phyloP scores from a whole-genome alignment of 306 rosid genomes.

The Myrica gale region DNA sequence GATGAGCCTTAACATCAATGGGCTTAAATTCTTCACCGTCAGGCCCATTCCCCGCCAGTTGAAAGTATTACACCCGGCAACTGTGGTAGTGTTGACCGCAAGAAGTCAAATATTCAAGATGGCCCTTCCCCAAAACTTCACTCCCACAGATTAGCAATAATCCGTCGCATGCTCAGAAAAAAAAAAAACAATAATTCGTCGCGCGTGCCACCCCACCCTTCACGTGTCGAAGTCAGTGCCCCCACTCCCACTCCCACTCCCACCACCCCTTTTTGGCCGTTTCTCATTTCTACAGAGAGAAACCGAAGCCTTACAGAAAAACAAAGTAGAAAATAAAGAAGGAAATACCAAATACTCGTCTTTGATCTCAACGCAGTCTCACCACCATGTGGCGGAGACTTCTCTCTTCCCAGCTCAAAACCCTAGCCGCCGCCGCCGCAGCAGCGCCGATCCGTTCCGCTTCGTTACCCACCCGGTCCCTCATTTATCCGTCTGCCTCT shows the following conservation, averaged over 20 bases:
- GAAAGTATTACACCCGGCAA: too few relatives aligned
- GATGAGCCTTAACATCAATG: too few relatives aligned
- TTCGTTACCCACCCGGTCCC: constrained; percentile 35
- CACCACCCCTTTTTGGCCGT: not conserved
- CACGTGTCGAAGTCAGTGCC: not conserved
- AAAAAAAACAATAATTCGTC: too few relatives aligned
- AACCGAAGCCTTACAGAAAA: not conserved
- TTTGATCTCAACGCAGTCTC: not conserved
- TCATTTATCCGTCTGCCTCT: constrained; percentile 16
- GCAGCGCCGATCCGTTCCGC: constrained; percentile 48
- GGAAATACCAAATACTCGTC: too few relatives aligned
- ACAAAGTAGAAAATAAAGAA: not conserved
- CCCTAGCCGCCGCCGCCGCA: constrained; percentile 41
- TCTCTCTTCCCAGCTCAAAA: constrained; percentile 56
- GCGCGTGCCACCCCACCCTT: not conserved
- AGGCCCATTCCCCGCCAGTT: too few relatives aligned
- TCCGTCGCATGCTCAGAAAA: not conserved
- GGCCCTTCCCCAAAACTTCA: not conserved
- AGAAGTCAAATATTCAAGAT: too few relatives aligned
- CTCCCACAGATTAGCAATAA: not conserved
- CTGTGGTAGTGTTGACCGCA: too few relatives aligned
- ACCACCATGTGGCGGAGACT: constrained; percentile 68
- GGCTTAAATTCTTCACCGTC: too few relatives aligned
- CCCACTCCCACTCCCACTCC: not conserved
- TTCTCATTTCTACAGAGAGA: not conserved